Conservation (phyloP, 805 yeast species). For the Kurtzmaniella fragi region DNA sequence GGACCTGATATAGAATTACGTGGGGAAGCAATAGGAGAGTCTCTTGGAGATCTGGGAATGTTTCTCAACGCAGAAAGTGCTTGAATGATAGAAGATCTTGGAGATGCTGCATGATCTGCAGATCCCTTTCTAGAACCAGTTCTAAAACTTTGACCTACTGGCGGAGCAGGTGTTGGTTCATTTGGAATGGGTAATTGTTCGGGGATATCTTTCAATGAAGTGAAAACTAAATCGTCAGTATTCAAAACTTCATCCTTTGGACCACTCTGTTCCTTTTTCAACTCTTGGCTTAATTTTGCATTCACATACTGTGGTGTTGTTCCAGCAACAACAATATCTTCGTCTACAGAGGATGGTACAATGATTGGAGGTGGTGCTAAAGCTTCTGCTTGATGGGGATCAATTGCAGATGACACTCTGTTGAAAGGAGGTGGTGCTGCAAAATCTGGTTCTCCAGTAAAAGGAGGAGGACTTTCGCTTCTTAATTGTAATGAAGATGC, state of each 20-base stretch:
- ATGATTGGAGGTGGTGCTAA: background rate
- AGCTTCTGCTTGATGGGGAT: slow-evolving; percentile 15
- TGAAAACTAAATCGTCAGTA: slow-evolving; percentile 20
- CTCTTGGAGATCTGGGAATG: slow-evolving; percentile 35
- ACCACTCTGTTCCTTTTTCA: too few species aligned
- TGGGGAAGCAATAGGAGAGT: slow-evolving; percentile 41
- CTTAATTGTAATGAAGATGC: slow-evolving; percentile 1
- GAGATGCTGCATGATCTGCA: slow-evolving; percentile 27
- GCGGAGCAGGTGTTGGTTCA: slow-evolving; percentile 44
- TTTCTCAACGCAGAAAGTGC: slow-evolving; percentile 36
- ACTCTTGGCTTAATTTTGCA: background rate
- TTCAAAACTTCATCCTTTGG: slow-evolving; percentile 17
- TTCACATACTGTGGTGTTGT: background rate
- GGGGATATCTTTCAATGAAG: slow-evolving; percentile 43
- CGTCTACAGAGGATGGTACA: slow-evolving; percentile 6
- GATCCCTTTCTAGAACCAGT: slow-evolving; percentile 33
- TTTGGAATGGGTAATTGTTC: slow-evolving; percentile 53
- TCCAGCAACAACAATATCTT: background rate
- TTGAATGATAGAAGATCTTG: slow-evolving; percentile 36
- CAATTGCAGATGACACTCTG: slow-evolving; percentile 13
- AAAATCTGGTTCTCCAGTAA: slow-evolving; percentile 6
- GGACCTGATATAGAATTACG: slow-evolving; percentile 43
- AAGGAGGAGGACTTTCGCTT: slow-evolving; percentile 4
- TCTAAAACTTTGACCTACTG: slow-evolving; percentile 32
- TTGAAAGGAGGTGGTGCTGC: slow-evolving; percentile 1